These are phyloP conservation scores for Colletotrichum brevisporum DNA, from an alignment of 2,329 filamentous ascomycete species.

Conservation along the genomic window DNA sequence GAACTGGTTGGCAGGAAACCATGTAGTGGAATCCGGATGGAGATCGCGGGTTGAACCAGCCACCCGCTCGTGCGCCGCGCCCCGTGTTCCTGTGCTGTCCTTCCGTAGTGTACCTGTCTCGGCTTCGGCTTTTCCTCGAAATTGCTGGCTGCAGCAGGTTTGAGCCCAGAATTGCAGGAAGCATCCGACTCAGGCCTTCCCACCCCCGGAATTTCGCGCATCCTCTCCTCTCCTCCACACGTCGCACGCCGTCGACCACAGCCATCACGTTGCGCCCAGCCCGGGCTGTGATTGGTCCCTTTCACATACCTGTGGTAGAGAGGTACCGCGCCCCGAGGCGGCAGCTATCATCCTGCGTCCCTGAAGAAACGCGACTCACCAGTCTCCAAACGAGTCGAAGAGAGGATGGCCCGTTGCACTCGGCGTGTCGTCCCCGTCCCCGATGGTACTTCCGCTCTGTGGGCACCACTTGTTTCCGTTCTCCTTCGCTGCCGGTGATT, in stretches of 20 bases:
- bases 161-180: slow-evolving; percentile 21
- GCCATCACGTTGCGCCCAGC: slow-evolving; percentile 43
- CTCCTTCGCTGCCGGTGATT: neutral
- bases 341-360: slow-evolving; percentile 20
- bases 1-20: slow-evolving; percentile 7
- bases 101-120: slow-evolving; percentile 16
- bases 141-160: slow-evolving; percentile 25
- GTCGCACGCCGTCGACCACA: slow-evolving; percentile 39
- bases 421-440: slow-evolving; percentile 1
- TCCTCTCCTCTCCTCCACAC: neutral
- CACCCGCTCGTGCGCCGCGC: slow-evolving; percentile 10
- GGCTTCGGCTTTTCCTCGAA: slow-evolving; percentile 7
- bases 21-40: slow-evolving; percentile 29
- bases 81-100: slow-evolving; percentile 10
- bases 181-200: slow-evolving; percentile 20
- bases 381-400: neutral
- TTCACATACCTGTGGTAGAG: slow-evolving; percentile 6
- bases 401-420: neutral
- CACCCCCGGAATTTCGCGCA: slow-evolving; percentile 38
- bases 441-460: slow-evolving; percentile 22
- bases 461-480: slow-evolving; percentile 25
- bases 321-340: slow-evolving; percentile 18
- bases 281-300: slow-evolving; percentile 40
- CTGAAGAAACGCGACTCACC: slow-evolving; percentile 2
- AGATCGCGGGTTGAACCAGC: slow-evolving; percentile 33